Evolutionary conservation across 768 basidiomycete species (phyloP).

Genomic region (Calocybe gangraenosa): DNA sequence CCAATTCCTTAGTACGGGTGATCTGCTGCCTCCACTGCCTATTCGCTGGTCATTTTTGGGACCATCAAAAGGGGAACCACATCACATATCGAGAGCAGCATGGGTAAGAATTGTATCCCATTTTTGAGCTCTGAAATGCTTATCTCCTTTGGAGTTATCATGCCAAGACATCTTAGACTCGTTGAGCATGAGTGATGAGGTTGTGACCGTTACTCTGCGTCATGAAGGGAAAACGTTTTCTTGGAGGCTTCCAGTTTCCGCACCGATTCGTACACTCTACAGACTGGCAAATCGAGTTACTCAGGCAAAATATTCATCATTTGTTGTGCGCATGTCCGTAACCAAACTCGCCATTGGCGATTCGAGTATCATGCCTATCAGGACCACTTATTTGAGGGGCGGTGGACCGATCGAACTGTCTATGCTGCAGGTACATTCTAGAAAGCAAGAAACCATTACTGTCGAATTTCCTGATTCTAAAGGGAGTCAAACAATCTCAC

Average conservation of each 20-base stretch:
- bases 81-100: neutral
- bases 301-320: conserved; percentile 13
- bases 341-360: conserved; percentile 12
- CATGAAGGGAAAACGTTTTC: conserved; percentile 7
- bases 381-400: conserved; percentile 6
- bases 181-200: neutral
- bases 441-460: conserved; percentile 10
- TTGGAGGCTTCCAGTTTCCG: conserved; percentile 15
- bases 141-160: neutral
- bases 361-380: conserved; percentile 8
- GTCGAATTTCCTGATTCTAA: conserved; percentile 3
- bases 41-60: neutral
- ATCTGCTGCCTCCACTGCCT: neutral
- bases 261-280: conserved; percentile 18
- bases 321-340: conserved; percentile 8
- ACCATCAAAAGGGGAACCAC: neutral
- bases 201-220: conserved; percentile 10
- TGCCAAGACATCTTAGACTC: conserved; percentile 1
- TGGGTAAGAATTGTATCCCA: conserved; percentile 2
- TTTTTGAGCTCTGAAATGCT: neutral
- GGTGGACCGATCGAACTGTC: conserved; percentile 17
- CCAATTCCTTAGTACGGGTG: conserved; percentile 2
- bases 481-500: conserved; percentile 4
- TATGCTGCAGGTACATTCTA: conserved; percentile 7
- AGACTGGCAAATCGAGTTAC: conserved; percentile 21